Conservation (phyloP, 768 basidiomycete genomes). For the Russula emetica region DNA sequence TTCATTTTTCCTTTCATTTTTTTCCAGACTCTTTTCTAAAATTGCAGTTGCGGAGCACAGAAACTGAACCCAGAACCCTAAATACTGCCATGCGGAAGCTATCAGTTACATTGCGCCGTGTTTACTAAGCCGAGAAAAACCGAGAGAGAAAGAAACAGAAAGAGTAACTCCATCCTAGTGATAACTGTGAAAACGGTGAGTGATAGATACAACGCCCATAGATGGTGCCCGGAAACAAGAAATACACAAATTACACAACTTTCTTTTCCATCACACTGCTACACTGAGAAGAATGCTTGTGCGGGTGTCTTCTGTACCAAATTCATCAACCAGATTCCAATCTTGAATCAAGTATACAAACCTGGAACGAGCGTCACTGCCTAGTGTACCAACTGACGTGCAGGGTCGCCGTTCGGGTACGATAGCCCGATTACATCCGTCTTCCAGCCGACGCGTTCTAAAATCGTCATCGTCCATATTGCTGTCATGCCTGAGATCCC, state of each 20-base stretch:
- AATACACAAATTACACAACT: constrained; percentile 19
- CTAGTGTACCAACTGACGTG: not conserved
- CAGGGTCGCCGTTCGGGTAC: not conserved
- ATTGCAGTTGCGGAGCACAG: not conserved
- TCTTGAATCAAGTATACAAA: constrained; percentile 8
- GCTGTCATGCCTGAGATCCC: not conserved
- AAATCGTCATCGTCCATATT: constrained; percentile 8
- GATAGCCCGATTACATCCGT: constrained; percentile 2
- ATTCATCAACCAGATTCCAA: constrained; percentile 4
- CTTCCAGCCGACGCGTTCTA: constrained; percentile 8
- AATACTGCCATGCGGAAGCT: constrained; percentile 15
- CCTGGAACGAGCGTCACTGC: constrained; percentile 12
- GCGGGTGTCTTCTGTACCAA: not conserved
- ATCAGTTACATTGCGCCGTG: constrained; percentile 21
- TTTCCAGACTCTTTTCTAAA: not conserved
- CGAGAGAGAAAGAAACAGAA: not conserved
- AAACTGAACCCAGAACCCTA: constrained; percentile 4
- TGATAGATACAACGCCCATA: constrained; percentile 25
- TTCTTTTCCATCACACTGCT: constrained; percentile 15
- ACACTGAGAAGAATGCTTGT: constrained; percentile 16
- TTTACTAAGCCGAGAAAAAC: not conserved
- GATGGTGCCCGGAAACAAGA: constrained; percentile 16
- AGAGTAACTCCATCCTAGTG: constrained; percentile 6
- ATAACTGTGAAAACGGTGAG: constrained; percentile 1
- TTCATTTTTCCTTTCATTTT: not conserved